Evolutionary conservation across 805 yeast species (phyloP).

Genomic region (Pichia californica): DNA sequence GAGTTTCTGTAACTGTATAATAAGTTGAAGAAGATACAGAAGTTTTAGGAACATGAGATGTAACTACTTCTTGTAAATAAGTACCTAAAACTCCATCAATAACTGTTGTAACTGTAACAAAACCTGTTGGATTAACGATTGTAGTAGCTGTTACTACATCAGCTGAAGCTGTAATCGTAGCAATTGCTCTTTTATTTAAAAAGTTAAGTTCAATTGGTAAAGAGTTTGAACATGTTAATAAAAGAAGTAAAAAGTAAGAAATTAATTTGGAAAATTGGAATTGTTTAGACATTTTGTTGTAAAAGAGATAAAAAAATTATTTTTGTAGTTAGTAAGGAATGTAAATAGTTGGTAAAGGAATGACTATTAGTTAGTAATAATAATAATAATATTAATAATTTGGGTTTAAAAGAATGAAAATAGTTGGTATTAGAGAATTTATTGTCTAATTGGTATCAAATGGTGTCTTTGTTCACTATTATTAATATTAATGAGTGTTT

Average conservation of each 20-base stretch:
- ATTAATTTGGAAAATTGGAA: background rate
- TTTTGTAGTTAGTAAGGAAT: too few relatives aligned
- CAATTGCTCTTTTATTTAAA: conserved; percentile 21
- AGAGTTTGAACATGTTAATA: conserved; percentile 1
- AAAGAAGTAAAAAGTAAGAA: background rate
- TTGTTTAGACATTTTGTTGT: background rate
- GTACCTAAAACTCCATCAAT: conserved; percentile 17
- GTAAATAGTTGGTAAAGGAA: conserved; percentile 6
- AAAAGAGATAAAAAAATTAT: too few relatives aligned
- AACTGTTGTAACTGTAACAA: conserved; percentile 17
- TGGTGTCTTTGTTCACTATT: too few relatives aligned
- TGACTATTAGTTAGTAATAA: background rate
- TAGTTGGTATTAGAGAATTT: background rate
- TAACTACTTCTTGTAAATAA: conserved; percentile 20
- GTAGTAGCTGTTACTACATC: conserved; percentile 20
- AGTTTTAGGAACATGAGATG: conserved; percentile 23
- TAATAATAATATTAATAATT: background rate
- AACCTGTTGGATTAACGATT: conserved; percentile 13
- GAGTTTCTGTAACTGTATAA: conserved; percentile 4
- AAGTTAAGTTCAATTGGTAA: conserved; percentile 6
- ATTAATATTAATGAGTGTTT: too few relatives aligned
- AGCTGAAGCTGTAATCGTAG: conserved; percentile 22
- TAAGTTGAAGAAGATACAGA: conserved; percentile 12
- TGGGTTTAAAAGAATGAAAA: conserved; percentile 5
- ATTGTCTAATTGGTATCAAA: too few relatives aligned